Percentiles rank a stretch among this genome's conserved stretches.
Conservation (phyloP, 352 stramenopile species). For the Pythium scleroteichum region DNA sequence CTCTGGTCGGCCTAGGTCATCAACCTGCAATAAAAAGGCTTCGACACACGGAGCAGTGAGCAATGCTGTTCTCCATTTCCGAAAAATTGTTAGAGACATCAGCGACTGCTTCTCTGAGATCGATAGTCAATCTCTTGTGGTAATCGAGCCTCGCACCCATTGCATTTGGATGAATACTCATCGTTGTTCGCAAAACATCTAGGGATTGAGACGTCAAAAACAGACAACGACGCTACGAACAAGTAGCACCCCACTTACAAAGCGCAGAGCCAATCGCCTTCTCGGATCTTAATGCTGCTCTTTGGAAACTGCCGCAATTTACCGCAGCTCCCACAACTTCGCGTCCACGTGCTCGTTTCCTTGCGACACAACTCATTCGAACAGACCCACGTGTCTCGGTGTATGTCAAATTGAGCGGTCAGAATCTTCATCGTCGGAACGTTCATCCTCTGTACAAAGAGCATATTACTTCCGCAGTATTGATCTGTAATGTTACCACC, state of each 20-base stretch:
- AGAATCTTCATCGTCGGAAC: conserved; percentile 8
- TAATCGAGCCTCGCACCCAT: background rate
- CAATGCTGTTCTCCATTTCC: no score
- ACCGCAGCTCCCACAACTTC: conserved; percentile 47
- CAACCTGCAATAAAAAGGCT: no score
- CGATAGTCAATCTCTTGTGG: background rate
- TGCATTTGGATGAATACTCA: conserved; percentile 2
- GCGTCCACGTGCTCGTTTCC: conserved; percentile 68
- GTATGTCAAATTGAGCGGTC: conserved; percentile 11
- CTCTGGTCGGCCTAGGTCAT: no score
- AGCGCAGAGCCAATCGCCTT: conserved; percentile 64
- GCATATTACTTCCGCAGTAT: background rate
- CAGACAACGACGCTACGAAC: background rate
- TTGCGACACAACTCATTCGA: conserved; percentile 37
- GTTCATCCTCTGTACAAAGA: conserved; percentile 18
- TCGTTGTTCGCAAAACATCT: conserved; percentile 15
- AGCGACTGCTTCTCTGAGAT: background rate
- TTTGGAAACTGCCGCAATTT: conserved; percentile 51
- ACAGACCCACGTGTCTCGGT: conserved; percentile 60
- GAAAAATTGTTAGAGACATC: background rate
- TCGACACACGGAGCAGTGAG: no score
- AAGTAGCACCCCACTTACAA: conserved; percentile 38
- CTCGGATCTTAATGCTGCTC: conserved; percentile 46
- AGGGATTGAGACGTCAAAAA: background rate
- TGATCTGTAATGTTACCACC: no score